These are phyloP conservation scores for Colletotrichum zoysiae DNA, from an alignment of 2,329 filamentous ascomycete genomes.

Conservation along the genomic window DNA sequence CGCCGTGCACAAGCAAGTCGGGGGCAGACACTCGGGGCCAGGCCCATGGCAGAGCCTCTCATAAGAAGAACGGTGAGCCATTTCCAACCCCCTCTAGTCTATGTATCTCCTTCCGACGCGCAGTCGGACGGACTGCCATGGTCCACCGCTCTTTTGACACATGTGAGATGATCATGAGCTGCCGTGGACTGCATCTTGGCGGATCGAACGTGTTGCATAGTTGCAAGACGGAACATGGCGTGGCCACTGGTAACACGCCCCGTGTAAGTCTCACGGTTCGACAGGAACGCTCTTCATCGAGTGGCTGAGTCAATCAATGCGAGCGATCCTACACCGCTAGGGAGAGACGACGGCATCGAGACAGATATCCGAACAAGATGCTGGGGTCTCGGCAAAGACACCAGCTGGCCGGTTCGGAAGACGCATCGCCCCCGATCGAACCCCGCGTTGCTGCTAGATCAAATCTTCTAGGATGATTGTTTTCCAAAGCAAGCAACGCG, in stretches of 20 bases:
- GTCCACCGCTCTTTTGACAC: constrained; percentile 41
- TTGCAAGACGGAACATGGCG: constrained; percentile 3
- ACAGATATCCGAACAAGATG: constrained; percentile 21
- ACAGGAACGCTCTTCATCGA: constrained; percentile 39
- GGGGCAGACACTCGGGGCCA: constrained; percentile 20
- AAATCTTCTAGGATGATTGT: constrained; percentile 9
- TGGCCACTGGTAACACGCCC: constrained; percentile 36
- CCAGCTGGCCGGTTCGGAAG: constrained; percentile 33
- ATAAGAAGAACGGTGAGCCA: constrained; percentile 37
- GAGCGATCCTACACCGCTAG: constrained; percentile 35
- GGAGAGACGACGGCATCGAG: constrained; percentile 35
- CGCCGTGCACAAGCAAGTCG: constrained; percentile 34
- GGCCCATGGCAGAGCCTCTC: constrained; percentile 31
- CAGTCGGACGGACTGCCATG: constrained; percentile 10
- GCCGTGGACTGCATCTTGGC: constrained; percentile 33
- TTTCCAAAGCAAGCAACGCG: neutral
- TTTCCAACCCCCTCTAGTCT: constrained; percentile 18
- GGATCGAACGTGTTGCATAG: constrained; percentile 24
- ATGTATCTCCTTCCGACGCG: constrained; percentile 9
- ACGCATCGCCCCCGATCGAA: constrained; percentile 29
- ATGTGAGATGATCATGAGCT: constrained; percentile 38
- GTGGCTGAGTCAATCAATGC: constrained; percentile 32
- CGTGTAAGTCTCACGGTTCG: constrained; percentile 31
- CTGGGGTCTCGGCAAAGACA: constrained; percentile 38
- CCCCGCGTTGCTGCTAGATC: constrained; percentile 23